Percentiles rank a stretch among this genome's conserved stretches.
Evolutionary conservation across 2,329 filamentous ascomycete genomes (phyloP).

Genomic region (Acrocalymma vagum): DNA sequence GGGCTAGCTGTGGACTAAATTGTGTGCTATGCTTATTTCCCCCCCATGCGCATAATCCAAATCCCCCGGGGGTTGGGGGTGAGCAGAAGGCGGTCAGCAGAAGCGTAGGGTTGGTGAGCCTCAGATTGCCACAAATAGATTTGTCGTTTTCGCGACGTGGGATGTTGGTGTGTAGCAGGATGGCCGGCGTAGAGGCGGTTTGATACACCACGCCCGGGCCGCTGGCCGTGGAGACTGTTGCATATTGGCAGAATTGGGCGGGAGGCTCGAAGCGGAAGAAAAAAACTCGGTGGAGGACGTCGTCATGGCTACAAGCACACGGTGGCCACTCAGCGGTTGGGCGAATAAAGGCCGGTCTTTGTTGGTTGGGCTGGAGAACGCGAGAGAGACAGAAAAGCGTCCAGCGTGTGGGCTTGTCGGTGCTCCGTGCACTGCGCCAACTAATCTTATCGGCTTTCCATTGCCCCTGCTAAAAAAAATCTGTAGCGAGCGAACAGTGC

Average conservation of each 20-base stretch:
- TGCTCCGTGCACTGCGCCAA: conserved; percentile 15
- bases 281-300: background rate
- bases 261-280: no score
- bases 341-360: background rate
- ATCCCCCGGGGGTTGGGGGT: conserved; percentile 17
- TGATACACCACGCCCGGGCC: background rate
- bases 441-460: conserved; percentile 34
- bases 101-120: conserved; percentile 20
- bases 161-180: background rate
- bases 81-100: conserved; percentile 33
- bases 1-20: background rate
- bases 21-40: conserved; percentile 22
- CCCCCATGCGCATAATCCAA: conserved; percentile 22
- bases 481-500: conserved; percentile 24
- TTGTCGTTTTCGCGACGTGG: conserved; percentile 28
- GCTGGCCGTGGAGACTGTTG: no score
- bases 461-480: conserved; percentile 28
- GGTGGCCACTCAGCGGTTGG: background rate
- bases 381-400: conserved; percentile 16
- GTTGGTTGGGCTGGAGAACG: conserved; percentile 17
- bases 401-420: conserved; percentile 2
- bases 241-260: no score
- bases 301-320: conserved; percentile 9
- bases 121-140: conserved; percentile 31
- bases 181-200: background rate